These are phyloP conservation scores for Diaporthe batatas DNA, from an alignment of 2,329 filamentous ascomycete genomes.

Conservation along the genomic window DNA sequence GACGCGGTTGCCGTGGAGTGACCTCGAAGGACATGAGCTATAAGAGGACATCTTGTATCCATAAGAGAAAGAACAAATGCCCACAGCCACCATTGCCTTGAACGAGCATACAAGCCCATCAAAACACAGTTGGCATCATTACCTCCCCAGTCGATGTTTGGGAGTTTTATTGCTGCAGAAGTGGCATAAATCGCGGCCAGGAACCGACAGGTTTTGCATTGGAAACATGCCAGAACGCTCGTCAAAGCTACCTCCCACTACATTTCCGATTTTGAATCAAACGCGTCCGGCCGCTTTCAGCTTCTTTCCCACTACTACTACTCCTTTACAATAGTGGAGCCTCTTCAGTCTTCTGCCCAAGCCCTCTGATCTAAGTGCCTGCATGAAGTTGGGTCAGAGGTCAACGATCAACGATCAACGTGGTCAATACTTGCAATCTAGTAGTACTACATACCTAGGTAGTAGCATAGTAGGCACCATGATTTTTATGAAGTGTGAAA, in stretches of 20 bases:
- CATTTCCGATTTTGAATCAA: neutral
- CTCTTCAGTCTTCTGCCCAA: slow-evolving; percentile 5
- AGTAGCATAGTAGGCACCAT: too few species aligned
- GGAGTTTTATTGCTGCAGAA: neutral
- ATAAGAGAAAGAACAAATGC: neutral
- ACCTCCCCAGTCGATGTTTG: too few species aligned
- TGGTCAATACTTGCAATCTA: neutral
- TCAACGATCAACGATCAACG: slow-evolving; percentile 5
- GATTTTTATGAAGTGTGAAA: neutral
- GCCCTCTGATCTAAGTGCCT: slow-evolving; percentile 2
- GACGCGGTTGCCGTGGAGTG: neutral
- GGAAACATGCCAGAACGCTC: neutral
- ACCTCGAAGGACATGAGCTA: neutral
- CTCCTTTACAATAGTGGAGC: slow-evolving; percentile 9
- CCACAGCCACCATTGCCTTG: neutral
- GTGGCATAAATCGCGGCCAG: too few species aligned
- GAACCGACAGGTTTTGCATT: neutral
- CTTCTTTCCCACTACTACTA: neutral
- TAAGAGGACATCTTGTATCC: neutral
- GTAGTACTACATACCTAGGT: too few species aligned
- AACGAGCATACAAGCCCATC: neutral
- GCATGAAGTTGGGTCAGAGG: slow-evolving; percentile 11
- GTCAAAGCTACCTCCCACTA: neutral
- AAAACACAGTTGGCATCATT: neutral
- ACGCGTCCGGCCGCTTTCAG: too few species aligned